Evolutionary conservation across 2,329 filamentous ascomycete genomes (phyloP).

Genomic region (Lachnellula cervina): DNA sequence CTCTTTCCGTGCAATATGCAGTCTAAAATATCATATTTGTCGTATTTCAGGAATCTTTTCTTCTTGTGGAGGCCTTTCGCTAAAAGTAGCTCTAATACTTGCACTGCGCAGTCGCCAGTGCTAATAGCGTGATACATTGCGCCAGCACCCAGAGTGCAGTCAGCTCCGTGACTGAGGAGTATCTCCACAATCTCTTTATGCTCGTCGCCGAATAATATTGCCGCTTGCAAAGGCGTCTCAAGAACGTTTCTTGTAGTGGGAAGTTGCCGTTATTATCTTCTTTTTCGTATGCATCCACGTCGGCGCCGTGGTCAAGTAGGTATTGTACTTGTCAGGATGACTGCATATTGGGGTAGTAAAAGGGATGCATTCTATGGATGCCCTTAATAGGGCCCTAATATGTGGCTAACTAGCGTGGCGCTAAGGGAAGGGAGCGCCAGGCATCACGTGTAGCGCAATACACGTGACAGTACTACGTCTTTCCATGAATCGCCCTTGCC

Average conservation of each 20-base stretch:
- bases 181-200: not conserved
- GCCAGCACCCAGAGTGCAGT: not conserved
- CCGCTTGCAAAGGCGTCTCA: not conserved
- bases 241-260: not conserved
- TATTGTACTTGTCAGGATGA: no score
- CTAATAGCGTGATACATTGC: no score
- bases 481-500: not conserved
- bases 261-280: no score
- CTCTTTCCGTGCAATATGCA: not conserved
- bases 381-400: no score
- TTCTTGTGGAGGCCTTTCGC: not conserved
- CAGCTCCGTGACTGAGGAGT: not conserved
- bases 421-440: no score
- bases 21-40: not conserved
- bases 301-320: not conserved
- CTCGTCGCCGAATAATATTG: not conserved
- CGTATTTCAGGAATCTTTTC: not conserved
- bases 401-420: no score
- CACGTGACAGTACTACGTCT: no score
- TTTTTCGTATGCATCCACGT: constrained; percentile 7
- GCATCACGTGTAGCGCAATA: no score
- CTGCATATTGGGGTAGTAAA: no score
- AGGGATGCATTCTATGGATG: no score
- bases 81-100: not conserved
- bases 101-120: not conserved